Percentiles rank a stretch among this genome's conserved stretches.
phyloP scores from a whole-genome alignment of 1,139 yeast species.

The Arxiozyma heterogenica region DNA sequence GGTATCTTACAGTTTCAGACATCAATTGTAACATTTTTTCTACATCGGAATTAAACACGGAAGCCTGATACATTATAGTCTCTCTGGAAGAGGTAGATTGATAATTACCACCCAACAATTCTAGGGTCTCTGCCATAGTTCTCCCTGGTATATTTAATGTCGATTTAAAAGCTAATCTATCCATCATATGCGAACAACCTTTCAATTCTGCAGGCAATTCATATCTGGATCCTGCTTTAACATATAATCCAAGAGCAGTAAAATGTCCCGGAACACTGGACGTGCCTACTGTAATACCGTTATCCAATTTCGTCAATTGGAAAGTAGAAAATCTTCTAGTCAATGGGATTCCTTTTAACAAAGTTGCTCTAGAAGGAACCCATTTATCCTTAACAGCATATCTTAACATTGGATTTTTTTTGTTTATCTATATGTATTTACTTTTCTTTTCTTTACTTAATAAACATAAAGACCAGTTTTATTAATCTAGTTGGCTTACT shows the following conservation, averaged over 20 bases:
- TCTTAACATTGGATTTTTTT: not conserved
- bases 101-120: conserved; percentile 83
- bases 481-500: too few species aligned
- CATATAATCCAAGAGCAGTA: conserved; percentile 80
- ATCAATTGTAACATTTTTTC: conserved; percentile 71
- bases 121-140: conserved; percentile 68
- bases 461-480: too few species aligned
- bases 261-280: conserved; percentile 87
- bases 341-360: not conserved
- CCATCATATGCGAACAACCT: conserved; percentile 79
- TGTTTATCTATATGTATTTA: too few species aligned
- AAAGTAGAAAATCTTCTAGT: conserved; percentile 3
- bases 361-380: too few species aligned
- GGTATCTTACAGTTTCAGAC: conserved; percentile 71
- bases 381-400: not conserved
- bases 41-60: conserved; percentile 83
- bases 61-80: conserved; percentile 85
- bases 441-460: too few species aligned
- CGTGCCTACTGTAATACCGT: conserved; percentile 78
- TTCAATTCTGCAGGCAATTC: conserved; percentile 42
- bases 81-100: conserved; percentile 93
- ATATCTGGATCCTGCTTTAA: conserved; percentile 84
- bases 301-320: conserved; percentile 46
- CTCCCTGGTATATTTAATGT: conserved; percentile 54
- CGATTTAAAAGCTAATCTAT: conserved; percentile 79